A percentile compares a stretch with the other conserved stretches of the same genome.
phyloP scores from a whole-genome alignment of 176 grass and related monocot species.

The Musa acuminata region DNA sequence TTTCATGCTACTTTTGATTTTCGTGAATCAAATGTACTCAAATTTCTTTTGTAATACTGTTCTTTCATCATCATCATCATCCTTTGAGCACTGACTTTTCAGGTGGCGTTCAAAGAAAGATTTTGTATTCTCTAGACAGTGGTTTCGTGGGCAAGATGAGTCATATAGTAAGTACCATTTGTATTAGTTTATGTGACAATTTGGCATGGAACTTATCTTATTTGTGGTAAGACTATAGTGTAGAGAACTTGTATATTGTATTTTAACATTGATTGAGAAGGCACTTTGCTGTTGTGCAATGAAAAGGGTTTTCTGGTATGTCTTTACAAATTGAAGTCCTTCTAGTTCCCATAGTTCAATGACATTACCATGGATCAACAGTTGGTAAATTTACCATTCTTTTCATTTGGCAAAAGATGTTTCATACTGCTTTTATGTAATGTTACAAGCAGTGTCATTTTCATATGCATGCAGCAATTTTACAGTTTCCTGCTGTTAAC shows the following conservation, averaged over 20 bases:
- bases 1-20: background rate
- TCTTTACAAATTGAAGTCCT: background rate
- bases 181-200: background rate
- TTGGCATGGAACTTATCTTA: background rate
- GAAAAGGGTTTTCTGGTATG: background rate
- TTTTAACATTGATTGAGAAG: background rate
- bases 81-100: conserved; percentile 19
- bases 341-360: background rate
- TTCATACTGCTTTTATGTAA: background rate
- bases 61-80: background rate
- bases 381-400: background rate
- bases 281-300: background rate
- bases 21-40: background rate
- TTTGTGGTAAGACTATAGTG: background rate
- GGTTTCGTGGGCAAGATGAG: conserved; percentile 82
- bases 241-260: background rate
- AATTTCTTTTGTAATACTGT: background rate
- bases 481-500: conserved; percentile 47
- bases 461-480: conserved; percentile 44
- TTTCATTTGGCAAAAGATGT: background rate
- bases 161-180: conserved; percentile 67
- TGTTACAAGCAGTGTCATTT: background rate
- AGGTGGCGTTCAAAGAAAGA: conserved; percentile 87
- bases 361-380: background rate
- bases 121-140: conserved; percentile 88